These are phyloP conservation scores for Chaetomiaceae sp. DNA, from an alignment of 2,329 filamentous ascomycete genomes.

Conservation along the genomic window DNA sequence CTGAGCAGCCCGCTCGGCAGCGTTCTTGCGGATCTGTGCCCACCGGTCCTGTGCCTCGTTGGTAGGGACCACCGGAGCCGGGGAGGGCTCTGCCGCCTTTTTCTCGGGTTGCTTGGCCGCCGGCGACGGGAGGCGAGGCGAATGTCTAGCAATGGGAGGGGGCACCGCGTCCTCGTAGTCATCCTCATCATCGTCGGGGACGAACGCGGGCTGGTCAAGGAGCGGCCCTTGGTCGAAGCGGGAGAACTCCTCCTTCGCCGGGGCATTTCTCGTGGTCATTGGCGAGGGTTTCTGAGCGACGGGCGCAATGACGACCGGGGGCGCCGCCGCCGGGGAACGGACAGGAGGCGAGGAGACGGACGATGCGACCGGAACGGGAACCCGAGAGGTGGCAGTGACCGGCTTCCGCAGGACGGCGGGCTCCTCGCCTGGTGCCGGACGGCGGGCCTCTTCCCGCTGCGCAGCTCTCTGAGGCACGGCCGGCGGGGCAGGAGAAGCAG, in stretches of 20 bases:
- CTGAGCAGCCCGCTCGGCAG: conserved; percentile 69
- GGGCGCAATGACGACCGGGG: conserved; percentile 29
- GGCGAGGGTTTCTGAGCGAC: conserved; percentile 50
- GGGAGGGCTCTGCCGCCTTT: conserved; percentile 31
- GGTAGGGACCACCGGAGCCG: conserved; percentile 21
- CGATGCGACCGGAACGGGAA: conserved; percentile 13
- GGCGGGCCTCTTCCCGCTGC: conserved; percentile 20
- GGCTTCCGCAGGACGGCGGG: conserved; percentile 20
- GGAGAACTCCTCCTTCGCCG: conserved; percentile 57
- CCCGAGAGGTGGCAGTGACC: conserved; percentile 15
- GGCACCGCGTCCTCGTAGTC: conserved; percentile 46
- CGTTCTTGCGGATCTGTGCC: conserved; percentile 95
- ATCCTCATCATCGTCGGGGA: conserved; percentile 50
- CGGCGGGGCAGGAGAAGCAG: conserved; percentile 10
- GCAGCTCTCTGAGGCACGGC: conserved; percentile 22
- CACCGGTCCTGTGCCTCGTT: conserved; percentile 65
- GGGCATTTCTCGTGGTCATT: conserved; percentile 51
- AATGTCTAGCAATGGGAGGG: conserved; percentile 47
- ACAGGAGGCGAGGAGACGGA: conserved; percentile 24
- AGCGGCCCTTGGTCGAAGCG: conserved; percentile 87
- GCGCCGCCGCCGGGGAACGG: background rate
- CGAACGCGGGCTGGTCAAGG: conserved; percentile 78
- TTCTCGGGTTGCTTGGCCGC: conserved; percentile 27
- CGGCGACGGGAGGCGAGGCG: conserved; percentile 26
- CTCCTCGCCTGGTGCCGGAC: conserved; percentile 26